Evolutionary conservation across 306 rosid genomes (phyloP), one percentile per base, ranked within the genome.

Genomic region (Dalbergia cochinchinensis): DNA sequence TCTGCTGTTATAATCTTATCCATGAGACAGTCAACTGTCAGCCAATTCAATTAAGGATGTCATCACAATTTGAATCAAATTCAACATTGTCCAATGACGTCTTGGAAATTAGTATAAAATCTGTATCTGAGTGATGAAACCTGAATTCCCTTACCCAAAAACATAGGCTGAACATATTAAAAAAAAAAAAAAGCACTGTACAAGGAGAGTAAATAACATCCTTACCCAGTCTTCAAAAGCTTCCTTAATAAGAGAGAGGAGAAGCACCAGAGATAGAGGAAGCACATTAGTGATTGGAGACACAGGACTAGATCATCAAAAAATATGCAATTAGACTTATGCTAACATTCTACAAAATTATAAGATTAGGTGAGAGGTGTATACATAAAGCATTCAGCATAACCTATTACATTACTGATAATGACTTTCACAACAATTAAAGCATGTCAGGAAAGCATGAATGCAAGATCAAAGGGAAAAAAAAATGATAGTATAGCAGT

Each of bases 141-240:
- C 31, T 12, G 26, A 78, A 26, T 65, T 66, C 69, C 74, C 58
- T 12, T 15, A 55, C 41, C 39, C 22, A 47, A 18, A 19, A 14
- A 39, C 16, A 33, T 39, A 14, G 13, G 69, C 19, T n/a, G 11
- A 79, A 54, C 18, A 50, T 9, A 26, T 48, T 8, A 64, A 75
- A 65, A 76, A 11, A 64, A 75, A 65, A 76, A 67, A 58, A 80
- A 71, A 10, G 74, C 65, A 73, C 14, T 53, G 61, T 26, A 59
- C 63, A 73, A 73, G 19, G 71, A 81, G 41, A 33, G 82, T 47
- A 67, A 78, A 85, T 53, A 45, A 55, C 55, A 77, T 48, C 48
- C 97, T 89, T 82, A 94, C 98, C 96, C 96, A 94, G 76, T 94
- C 97, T 87, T 94, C 98, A 82, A 88, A 94, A 78, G 98, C 98